Evolutionary conservation across 148 eudicot genomes (phyloP).

Genomic region (Linanthus parryae): DNA sequence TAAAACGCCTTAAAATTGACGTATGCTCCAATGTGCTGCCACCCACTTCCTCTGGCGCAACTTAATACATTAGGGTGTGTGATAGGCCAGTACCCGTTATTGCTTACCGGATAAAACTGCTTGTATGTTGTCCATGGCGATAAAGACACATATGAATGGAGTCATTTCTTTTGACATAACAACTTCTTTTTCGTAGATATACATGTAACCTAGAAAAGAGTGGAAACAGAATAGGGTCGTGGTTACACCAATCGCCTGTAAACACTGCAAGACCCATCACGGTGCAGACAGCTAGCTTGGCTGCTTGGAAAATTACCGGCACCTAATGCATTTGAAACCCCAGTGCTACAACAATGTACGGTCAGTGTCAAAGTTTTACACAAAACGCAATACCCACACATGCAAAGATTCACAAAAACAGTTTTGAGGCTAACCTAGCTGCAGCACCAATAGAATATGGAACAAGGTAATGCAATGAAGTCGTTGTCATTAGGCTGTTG

Average conservation of each 20-base stretch:
- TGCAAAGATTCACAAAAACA: constrained; percentile 1
- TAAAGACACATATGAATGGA: constrained; percentile 29
- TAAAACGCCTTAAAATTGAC: constrained; percentile 40
- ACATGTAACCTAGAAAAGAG: constrained; percentile 33
- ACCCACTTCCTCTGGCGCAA: constrained; percentile 32
- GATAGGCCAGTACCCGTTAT: no score
- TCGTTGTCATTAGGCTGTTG: constrained; percentile 23
- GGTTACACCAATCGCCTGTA: constrained; percentile 22
- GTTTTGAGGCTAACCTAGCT: constrained; percentile 31
- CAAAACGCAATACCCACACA: no score
- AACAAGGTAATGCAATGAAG: constrained; percentile 31
- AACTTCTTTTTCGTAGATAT: constrained; percentile 29
- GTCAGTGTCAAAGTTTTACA: no score
- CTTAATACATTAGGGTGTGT: no score
- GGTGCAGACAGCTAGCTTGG: constrained; percentile 21
- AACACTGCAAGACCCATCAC: constrained; percentile 15
- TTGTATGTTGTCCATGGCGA: constrained; percentile 32
- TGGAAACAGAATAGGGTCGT: constrained; percentile 21
- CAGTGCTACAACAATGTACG: constrained; percentile 20
- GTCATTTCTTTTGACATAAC: constrained; percentile 18
- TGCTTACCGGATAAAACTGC: constrained; percentile 42
- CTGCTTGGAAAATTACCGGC: constrained; percentile 40
- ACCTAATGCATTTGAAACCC: constrained; percentile 46
- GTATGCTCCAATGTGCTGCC: constrained; percentile 49
- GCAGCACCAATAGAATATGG: constrained; percentile 38